Conservation (phyloP, 352 stramenopile genomes). For the Pseudoperonospora humuli region DNA sequence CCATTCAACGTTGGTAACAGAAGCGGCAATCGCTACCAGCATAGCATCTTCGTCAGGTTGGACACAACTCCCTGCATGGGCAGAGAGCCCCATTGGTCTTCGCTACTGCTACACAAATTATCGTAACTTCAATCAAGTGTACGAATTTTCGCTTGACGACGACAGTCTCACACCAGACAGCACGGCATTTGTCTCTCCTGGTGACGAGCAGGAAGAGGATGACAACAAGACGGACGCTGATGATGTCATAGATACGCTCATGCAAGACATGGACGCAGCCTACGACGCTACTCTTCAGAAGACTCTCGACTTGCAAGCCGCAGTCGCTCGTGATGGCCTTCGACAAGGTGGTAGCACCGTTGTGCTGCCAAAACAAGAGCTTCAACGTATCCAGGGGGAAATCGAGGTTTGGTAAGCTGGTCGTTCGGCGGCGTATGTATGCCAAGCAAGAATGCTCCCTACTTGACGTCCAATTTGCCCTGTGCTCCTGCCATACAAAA, state of each 20-base stretch:
- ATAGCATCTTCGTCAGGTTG: conserved; percentile 19
- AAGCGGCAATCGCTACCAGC: conserved; percentile 18
- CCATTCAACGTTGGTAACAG: conserved; percentile 24
- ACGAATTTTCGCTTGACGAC: conserved; percentile 40
- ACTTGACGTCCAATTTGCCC: not conserved
- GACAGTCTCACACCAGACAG: conserved; percentile 30
- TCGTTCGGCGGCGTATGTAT: not conserved
- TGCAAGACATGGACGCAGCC: conserved; percentile 39
- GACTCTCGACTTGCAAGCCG: conserved; percentile 31
- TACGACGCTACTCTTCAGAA: conserved; percentile 36
- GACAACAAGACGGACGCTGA: conserved; percentile 11
- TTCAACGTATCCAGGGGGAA: conserved; percentile 64
- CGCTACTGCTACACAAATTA: conserved; percentile 26
- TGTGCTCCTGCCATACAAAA: not conserved
- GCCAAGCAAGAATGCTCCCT: not conserved
- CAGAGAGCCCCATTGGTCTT: conserved; percentile 38
- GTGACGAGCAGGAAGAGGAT: conserved; percentile 21
- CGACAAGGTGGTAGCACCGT: conserved; percentile 32
- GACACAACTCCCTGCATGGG: conserved; percentile 34
- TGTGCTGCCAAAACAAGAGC: conserved; percentile 56
- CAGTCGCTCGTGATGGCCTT: conserved; percentile 42
- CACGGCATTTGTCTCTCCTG: conserved; percentile 24
- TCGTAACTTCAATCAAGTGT: conserved; percentile 16
- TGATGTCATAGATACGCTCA: conserved; percentile 35
- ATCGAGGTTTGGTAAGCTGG: conserved; percentile 68